Evolutionary conservation across 2,329 filamentous ascomycete genomes (phyloP).

Genomic region (Fusarium burgessii): DNA sequence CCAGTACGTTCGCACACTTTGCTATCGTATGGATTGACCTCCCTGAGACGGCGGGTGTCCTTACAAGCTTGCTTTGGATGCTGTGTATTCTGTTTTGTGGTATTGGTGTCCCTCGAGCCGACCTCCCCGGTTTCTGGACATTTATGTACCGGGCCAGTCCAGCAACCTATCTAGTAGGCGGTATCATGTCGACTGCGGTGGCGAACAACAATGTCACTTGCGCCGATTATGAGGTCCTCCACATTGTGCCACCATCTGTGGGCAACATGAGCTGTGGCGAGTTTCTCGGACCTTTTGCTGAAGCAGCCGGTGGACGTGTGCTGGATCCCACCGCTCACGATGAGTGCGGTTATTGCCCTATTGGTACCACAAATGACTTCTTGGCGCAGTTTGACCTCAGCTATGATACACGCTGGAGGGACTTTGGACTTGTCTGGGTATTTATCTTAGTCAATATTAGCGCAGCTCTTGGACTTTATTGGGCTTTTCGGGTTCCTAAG

Average conservation of each 20-base stretch:
- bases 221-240: background rate
- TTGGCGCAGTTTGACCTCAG: background rate
- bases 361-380: background rate
- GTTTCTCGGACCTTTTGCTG: background rate
- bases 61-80: constrained; percentile 55
- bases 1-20: constrained; percentile 41
- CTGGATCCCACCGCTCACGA: background rate
- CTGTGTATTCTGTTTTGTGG: constrained; percentile 39
- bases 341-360: background rate
- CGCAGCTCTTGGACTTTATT: background rate
- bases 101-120: background rate
- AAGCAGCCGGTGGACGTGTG: background rate
- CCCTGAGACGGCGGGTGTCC: constrained; percentile 36
- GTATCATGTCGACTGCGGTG: constrained; percentile 6
- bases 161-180: constrained; percentile 24
- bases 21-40: constrained; percentile 35
- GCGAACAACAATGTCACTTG: background rate
- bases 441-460: background rate
- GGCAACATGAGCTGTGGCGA: background rate
- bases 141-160: constrained; percentile 30
- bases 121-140: constrained; percentile 20
- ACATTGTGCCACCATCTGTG: background rate
- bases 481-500: background rate
- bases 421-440: background rate
- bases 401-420: background rate